Conservation (phyloP, 805 yeast genomes). For the Teunomyces kruisii region DNA sequence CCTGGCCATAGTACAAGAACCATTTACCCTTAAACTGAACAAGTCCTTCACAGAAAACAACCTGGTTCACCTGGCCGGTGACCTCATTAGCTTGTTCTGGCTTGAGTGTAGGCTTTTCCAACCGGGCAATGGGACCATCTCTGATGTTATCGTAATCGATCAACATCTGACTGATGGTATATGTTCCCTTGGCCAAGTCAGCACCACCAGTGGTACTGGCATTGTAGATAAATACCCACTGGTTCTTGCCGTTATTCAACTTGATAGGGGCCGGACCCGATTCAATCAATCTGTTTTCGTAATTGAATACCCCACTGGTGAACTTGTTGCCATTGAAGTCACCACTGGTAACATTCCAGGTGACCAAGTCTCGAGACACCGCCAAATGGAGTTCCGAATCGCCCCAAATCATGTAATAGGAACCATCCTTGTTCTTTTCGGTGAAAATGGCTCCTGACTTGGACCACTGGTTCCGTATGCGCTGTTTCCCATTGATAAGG, state of each 20-base stretch:
- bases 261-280: slow-evolving; percentile 44
- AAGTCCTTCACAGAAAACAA: slow-evolving; percentile 44
- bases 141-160: slow-evolving; percentile 37
- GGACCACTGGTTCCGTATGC: slow-evolving; percentile 38
- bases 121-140: slow-evolving; percentile 37
- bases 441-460: slow-evolving; percentile 42
- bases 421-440: slow-evolving; percentile 30
- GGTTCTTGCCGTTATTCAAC: slow-evolving; percentile 28
- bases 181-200: slow-evolving; percentile 29
- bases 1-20: slow-evolving; percentile 45
- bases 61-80: slow-evolving; percentile 40
- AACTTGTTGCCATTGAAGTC: slow-evolving; percentile 20
- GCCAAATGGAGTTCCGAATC: slow-evolving; percentile 41
- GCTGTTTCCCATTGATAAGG: slow-evolving; percentile 20
- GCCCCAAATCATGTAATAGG: slow-evolving; percentile 46
- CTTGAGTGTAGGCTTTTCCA: slow-evolving; percentile 34
- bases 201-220: slow-evolving; percentile 38
- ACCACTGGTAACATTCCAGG: slow-evolving; percentile 28
- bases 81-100: slow-evolving; percentile 37
- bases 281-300: slow-evolving; percentile 40
- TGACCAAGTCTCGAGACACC: slow-evolving; percentile 30
- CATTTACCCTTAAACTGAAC: slow-evolving; percentile 43
- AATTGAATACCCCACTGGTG: slow-evolving; percentile 26
- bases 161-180: slow-evolving; percentile 40
- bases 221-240: slow-evolving; percentile 39